Evolutionary conservation across 1,139 yeast genomes (phyloP), one percentile per base, ranked within the genome.

Genomic region (Suhomyces ambrosiae): DNA sequence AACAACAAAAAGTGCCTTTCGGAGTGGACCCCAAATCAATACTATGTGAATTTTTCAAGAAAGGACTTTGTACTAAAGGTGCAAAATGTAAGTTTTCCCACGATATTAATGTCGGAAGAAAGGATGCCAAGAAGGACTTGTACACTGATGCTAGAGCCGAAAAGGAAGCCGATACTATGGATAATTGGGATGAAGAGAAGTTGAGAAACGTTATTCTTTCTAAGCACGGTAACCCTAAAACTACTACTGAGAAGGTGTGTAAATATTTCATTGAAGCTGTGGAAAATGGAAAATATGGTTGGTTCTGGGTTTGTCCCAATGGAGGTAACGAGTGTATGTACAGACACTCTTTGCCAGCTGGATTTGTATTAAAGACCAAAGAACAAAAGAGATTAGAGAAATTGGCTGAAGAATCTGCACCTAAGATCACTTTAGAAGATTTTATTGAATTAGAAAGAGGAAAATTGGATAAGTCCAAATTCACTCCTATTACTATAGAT

Each of bases 271-370:
- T 92, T 52, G 96, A 89, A 44, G 98, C 98, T 0, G 97, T 94
- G 44, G 98, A 94, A 59, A 89, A 89, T 57, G 94, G 95, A 41
- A 90, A 92, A 61, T 92, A 94, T 60, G 98, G 99, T 53, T 92
- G 98, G 98, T 90, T 92, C 65, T 92, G 98, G 99, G 77, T 79
- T 22, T 92, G 99, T 70, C 99, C 98, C 24, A 87, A 87, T 53
- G 92, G 92, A 27, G 97, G 96, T 47, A 82, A 84, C 50, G 84
- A 80, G 40, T 94, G 99, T 78, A 92, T 85, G 71, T 94, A 94
- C 70, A 82, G 79, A 63, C 99, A 94, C 65, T 85, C 97, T n/a
- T 74, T 94, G 53, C 99, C 99, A 29, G 89, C 94, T 31, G 99
- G 98, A 1, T 94, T 89, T 63, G 95, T 88, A 38, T 78, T 94